phyloP scores from a whole-genome alignment of 768 basidiomycete genomes.

The Suillus weaverae region DNA sequence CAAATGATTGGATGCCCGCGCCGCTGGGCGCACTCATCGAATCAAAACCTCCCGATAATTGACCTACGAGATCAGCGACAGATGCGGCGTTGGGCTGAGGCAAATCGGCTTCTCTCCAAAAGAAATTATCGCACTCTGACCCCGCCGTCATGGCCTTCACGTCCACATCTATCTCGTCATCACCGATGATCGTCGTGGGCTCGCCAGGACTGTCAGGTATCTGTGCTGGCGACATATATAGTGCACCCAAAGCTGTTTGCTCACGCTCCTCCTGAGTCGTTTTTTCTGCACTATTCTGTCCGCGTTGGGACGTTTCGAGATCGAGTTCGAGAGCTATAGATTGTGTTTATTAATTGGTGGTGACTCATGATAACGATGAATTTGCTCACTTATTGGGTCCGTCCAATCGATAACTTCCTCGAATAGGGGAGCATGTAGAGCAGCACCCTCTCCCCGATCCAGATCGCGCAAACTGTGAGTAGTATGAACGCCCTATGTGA shows the following conservation, averaged over 20 bases:
- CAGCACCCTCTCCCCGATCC: conserved; percentile 86
- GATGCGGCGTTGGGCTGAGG: conserved; percentile 36
- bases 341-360: conserved; percentile 30
- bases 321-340: conserved; percentile 65
- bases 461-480: conserved; percentile 78
- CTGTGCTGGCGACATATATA: conserved; percentile 68
- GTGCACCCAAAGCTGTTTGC: conserved; percentile 69
- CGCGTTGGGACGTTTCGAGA: conserved; percentile 54
- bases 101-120: conserved; percentile 52
- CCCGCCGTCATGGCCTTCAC: conserved; percentile 69
- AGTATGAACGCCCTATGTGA: conserved; percentile 69
- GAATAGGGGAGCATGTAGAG: conserved; percentile 78
- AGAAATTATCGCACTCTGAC: conserved; percentile 61
- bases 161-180: conserved; percentile 68
- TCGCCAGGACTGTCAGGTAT: conserved; percentile 82
- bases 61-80: conserved; percentile 71
- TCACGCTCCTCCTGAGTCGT: conserved; percentile 74
- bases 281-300: conserved; percentile 70
- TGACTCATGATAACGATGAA: conserved; percentile 21
- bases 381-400: conserved; percentile 73
- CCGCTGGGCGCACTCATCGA: conserved; percentile 37
- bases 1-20: conserved; percentile 32
- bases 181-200: conserved; percentile 55
- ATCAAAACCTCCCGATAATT: conserved; percentile 51
- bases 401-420: conserved; percentile 87